phyloP scores from a whole-genome alignment of 2,329 filamentous ascomycete genomes.

The Ascochyta pisi region DNA sequence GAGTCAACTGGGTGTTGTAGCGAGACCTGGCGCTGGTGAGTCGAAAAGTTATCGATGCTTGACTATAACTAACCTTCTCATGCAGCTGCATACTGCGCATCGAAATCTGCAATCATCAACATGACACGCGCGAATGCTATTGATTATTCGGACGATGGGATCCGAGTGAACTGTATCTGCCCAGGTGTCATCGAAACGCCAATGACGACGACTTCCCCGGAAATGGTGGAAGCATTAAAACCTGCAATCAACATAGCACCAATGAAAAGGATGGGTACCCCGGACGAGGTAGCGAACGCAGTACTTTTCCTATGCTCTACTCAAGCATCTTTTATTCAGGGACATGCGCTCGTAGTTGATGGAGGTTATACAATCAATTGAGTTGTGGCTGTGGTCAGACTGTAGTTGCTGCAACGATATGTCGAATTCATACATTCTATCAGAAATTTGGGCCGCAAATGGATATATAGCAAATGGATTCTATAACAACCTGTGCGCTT shows the following conservation, averaged over 20 bases:
- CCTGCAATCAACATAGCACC: constrained; percentile 56
- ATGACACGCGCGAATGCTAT: constrained; percentile 65
- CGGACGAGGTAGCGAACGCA: constrained; percentile 63
- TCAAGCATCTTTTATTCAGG: constrained; percentile 62
- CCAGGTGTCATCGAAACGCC: constrained; percentile 59
- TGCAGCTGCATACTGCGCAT: constrained; percentile 63
- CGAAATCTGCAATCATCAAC: constrained; percentile 65
- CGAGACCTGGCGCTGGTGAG: constrained; percentile 33
- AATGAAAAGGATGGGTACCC: constrained; percentile 55
- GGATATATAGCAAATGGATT: too few species aligned
- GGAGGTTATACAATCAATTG: constrained; percentile 48
- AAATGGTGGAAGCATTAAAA: constrained; percentile 42
- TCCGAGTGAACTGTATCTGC: constrained; percentile 67
- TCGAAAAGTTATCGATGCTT: background rate
- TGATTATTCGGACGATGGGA: constrained; percentile 58
- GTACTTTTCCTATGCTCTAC: constrained; percentile 61
- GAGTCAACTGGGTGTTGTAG: constrained; percentile 58
- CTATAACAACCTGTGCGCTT: background rate
- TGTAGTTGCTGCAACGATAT: background rate
- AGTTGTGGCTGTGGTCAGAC: background rate
- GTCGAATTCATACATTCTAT: background rate
- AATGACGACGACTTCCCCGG: constrained; percentile 31
- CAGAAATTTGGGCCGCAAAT: too few species aligned
- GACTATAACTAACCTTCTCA: constrained; percentile 11
- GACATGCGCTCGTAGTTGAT: constrained; percentile 57